These are phyloP conservation scores for Stachybotrys chlorohalonatus DNA, from an alignment of 2,329 filamentous ascomycete species.

Conservation along the genomic window DNA sequence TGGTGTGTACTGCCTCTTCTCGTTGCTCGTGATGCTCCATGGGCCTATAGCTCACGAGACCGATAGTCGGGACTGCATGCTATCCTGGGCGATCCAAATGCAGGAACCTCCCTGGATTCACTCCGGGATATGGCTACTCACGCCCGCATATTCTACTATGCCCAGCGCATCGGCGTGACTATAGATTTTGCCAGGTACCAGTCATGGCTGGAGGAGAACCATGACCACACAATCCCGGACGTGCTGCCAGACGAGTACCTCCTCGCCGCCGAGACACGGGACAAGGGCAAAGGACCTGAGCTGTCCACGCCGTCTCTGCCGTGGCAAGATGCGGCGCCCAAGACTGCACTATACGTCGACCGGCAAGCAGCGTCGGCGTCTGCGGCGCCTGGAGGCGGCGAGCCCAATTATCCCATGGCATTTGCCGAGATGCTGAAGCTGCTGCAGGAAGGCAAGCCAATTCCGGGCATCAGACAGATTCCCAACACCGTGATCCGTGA, in stretches of 20 bases:
- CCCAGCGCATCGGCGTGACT: conserved; percentile 35
- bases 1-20: conserved; percentile 31
- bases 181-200: conserved; percentile 63
- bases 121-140: conserved; percentile 52
- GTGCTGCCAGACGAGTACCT: conserved; percentile 25
- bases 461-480: conserved; percentile 82
- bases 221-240: conserved; percentile 23
- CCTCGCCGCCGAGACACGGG: neutral
- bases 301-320: conserved; percentile 15
- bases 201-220: conserved; percentile 42
- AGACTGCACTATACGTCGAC: conserved; percentile 35
- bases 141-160: conserved; percentile 61
- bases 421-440: conserved; percentile 83
- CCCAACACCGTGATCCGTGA: conserved; percentile 69
- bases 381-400: conserved; percentile 18
- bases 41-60: neutral
- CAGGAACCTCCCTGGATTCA: conserved; percentile 33
- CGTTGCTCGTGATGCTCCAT: neutral
- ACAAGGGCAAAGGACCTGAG: conserved; percentile 1
- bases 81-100: conserved; percentile 48
- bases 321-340: conserved; percentile 43
- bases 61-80: conserved; percentile 49
- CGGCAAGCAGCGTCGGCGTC: conserved; percentile 13
- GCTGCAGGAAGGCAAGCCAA: conserved; percentile 70
- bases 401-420: conserved; percentile 67